phyloP scores from a whole-genome alignment of 1,139 yeast species.

The Schizosaccharomyces versatilis region DNA sequence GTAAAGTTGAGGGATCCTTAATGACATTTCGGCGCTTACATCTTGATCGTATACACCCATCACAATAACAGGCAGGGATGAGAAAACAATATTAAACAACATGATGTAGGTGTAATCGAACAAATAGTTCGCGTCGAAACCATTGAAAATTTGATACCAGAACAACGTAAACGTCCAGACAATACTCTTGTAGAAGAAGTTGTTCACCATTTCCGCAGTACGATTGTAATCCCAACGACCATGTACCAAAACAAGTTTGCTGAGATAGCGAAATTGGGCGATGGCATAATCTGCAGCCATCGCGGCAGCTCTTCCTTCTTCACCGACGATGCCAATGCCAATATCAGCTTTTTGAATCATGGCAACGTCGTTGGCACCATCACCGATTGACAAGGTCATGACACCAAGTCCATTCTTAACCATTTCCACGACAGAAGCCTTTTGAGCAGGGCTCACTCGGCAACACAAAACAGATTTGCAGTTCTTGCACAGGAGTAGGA shows the following conservation, averaged over 20 bases:
- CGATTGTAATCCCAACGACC: constrained; percentile 94
- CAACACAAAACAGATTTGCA: constrained; percentile 89
- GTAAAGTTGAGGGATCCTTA: constrained; percentile 74
- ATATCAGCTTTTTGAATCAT: constrained; percentile 97
- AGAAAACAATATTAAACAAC: constrained; percentile 83
- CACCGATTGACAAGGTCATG: constrained; percentile 87
- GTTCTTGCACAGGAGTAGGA: constrained; percentile 68
- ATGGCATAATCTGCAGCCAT: constrained; percentile 94
- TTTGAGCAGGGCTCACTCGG: constrained; percentile 91
- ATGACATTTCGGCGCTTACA: constrained; percentile 56
- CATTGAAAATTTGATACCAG: constrained; percentile 74
- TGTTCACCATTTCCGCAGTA: constrained; percentile 81
- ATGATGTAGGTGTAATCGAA: constrained; percentile 69
- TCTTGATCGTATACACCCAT: constrained; percentile 87
- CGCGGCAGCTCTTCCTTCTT: constrained; percentile 93
- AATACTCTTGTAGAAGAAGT: constrained; percentile 79
- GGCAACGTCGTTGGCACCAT: constrained; percentile 81
- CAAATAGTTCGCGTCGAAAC: constrained; percentile 79
- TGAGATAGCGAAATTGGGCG: constrained; percentile 75
- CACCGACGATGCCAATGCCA: constrained; percentile 96
- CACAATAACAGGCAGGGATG: constrained; percentile 79
- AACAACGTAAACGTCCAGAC: constrained; percentile 70
- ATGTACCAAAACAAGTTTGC: constrained; percentile 62
- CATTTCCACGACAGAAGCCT: constrained; percentile 77
- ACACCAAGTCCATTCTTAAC: constrained; percentile 64